A percentile compares a stretch with the other conserved stretches of the same genome.
phyloP scores from a whole-genome alignment of 2,329 filamentous ascomycete species.

The Cladosporium sp. region DNA sequence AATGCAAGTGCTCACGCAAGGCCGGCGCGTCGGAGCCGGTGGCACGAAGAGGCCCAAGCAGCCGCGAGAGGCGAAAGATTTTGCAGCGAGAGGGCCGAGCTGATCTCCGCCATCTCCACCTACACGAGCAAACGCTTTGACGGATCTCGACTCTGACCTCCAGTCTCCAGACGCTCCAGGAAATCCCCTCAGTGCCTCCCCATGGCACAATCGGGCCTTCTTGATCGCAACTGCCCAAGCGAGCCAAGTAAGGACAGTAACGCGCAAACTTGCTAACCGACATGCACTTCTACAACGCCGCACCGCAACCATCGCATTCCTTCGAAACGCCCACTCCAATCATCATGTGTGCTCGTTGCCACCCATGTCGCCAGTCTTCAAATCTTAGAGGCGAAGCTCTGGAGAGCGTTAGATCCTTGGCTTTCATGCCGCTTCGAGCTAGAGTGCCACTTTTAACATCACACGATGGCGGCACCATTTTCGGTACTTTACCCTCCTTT shows the following conservation, averaged over 20 bases:
- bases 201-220: conserved; percentile 12
- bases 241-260: background rate
- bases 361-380: background rate
- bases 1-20: conserved; percentile 3
- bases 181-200: conserved; percentile 44
- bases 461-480: conserved; percentile 2
- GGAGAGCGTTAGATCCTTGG: conserved; percentile 3
- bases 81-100: background rate
- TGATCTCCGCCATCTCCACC: conserved; percentile 2
- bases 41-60: conserved; percentile 4
- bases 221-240: background rate
- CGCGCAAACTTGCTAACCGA: background rate
- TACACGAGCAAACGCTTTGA: conserved; percentile 39
- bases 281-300: background rate
- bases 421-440: conserved; percentile 3
- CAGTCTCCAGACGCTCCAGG: conserved; percentile 48
- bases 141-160: conserved; percentile 40
- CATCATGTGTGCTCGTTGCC: background rate
- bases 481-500: background rate
- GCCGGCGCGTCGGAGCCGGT: conserved; percentile 8
- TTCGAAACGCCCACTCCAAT: background rate
- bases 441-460: background rate
- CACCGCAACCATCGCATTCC: background rate
- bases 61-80: background rate
- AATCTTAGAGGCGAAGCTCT: conserved; percentile 4